Base-by-base conservation (phyloP, 306 rosid genomes). In the Macrotyloma uniflorum region DNA sequence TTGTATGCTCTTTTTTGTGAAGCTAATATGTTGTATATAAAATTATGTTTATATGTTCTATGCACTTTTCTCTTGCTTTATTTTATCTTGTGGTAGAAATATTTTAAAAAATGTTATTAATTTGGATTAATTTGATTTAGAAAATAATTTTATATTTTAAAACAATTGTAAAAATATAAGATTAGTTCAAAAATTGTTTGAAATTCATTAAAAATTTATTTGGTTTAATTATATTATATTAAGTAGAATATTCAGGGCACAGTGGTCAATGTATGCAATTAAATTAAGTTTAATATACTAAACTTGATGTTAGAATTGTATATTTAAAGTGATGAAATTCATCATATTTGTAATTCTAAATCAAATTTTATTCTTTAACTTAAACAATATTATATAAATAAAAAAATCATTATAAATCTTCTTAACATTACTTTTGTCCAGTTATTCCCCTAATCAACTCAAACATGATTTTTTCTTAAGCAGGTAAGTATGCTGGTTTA, bases 21-120 rank as follows among this genome's bases (percentile, higher is more conserved):
- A 26, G 28, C 28, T 26, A 1, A 32, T 80, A 47, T 72, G 70
- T 28, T 84, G 85, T 84, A 77, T 64, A 71, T 64, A 18, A 33
- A 70, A 28, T 66, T 32, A 51, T 58, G 42, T 46, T 77, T 64
- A 33, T 59, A 13, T 63, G 49, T 36, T 75, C 16, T 50, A 66
- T 38, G 16, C 20, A 15, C 74, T n/a, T 13, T 10, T 67, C 15
- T 70, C 38, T 61, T 69, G 4, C 33, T 24, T 24, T 53, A 11
- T 24, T 8, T 2, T 67, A 6, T 14, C 5, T 16, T 70, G 30
- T 43, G n/a, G 18, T 3, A 30, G 22, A 5, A 14, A 26, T 59
- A 59, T 3, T 22, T 20, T 51, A 18, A 55, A 28, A 58, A 26
- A n/a, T n/a, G 7, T 8, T 13, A 13, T 26, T 58, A 0, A 28